phyloP scores from a whole-genome alignment of 495 filamentous ascomycete genomes.

The Tuber brumale region DNA sequence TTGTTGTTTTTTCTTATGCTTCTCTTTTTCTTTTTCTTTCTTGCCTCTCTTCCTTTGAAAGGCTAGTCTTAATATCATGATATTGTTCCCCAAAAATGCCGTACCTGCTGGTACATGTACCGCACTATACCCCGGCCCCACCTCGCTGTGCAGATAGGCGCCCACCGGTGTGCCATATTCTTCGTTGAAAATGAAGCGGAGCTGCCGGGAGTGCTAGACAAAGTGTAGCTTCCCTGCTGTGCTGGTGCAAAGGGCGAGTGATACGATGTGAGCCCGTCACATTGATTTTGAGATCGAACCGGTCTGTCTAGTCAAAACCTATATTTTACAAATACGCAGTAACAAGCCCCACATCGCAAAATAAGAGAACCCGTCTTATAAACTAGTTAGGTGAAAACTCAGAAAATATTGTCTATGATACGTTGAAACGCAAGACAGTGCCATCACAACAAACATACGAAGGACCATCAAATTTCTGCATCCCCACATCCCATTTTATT shows the following conservation, averaged over 20 bases:
- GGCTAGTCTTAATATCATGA: background rate
- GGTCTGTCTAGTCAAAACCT: background rate
- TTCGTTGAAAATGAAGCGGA: background rate
- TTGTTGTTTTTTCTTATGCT: background rate
- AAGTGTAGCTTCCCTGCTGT: background rate
- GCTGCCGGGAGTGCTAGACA: background rate
- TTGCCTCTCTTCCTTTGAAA: background rate
- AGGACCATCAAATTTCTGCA: background rate
- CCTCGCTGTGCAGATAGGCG: background rate
- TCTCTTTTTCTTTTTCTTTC: background rate
- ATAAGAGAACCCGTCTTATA: background rate
- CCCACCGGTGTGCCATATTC: background rate
- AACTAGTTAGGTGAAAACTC: background rate
- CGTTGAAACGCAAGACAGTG: background rate
- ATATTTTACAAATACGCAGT: background rate
- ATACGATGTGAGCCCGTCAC: background rate
- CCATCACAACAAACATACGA: background rate
- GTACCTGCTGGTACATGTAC: background rate
- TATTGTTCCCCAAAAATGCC: background rate
- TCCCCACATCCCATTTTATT: background rate
- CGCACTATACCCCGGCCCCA: background rate
- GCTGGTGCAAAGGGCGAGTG: background rate
- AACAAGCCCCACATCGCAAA: background rate
- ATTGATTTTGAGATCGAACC: background rate
- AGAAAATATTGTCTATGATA: background rate